Evolutionary conservation across 164 flowering plant genomes (phyloP).

Genomic region (Chimonanthus praecox): DNA sequence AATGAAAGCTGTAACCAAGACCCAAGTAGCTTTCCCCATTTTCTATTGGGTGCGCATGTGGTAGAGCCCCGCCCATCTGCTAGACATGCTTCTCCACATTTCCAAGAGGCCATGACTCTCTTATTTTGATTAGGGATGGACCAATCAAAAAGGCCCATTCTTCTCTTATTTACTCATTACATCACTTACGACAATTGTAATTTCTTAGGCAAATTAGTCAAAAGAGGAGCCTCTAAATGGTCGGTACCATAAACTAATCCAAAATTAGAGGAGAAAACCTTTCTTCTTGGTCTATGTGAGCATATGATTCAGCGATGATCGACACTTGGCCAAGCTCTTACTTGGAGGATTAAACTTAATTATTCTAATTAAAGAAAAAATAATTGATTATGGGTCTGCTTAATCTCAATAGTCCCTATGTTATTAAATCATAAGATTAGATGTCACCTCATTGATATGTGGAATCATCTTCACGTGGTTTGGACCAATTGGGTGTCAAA

Average conservation of each 20-base stretch:
- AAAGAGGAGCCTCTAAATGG: slow-evolving; percentile 9
- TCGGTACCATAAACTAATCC: slow-evolving; percentile 17
- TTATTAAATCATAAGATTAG: neutral
- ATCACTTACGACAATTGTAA: neutral
- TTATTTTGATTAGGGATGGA: neutral
- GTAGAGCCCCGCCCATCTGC: neutral
- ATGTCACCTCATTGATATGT: slow-evolving; percentile 4
- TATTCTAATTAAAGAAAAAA: slow-evolving; percentile 1
- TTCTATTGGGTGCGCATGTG: neutral
- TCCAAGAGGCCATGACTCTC: neutral
- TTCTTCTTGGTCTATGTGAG: slow-evolving; percentile 17
- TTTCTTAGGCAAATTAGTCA: neutral
- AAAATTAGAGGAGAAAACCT: neutral
- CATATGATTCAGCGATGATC: slow-evolving; percentile 45
- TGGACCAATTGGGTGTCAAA: slow-evolving; percentile 5
- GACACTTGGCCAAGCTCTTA: slow-evolving; percentile 32
- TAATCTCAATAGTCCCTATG: neutral
- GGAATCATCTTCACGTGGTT: slow-evolving; percentile 6
- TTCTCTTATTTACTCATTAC: neutral
- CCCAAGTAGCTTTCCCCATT: neutral
- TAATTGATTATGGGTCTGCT: slow-evolving; percentile 5
- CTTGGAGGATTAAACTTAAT: slow-evolving; percentile 4
- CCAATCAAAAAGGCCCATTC: neutral
- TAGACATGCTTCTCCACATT: neutral
- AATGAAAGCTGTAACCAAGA: neutral